A percentile compares a stretch with the other conserved stretches of the same genome.
Evolutionary conservation across 139 green algal species (phyloP).

Genomic region (Gonium pectorale): DNA sequence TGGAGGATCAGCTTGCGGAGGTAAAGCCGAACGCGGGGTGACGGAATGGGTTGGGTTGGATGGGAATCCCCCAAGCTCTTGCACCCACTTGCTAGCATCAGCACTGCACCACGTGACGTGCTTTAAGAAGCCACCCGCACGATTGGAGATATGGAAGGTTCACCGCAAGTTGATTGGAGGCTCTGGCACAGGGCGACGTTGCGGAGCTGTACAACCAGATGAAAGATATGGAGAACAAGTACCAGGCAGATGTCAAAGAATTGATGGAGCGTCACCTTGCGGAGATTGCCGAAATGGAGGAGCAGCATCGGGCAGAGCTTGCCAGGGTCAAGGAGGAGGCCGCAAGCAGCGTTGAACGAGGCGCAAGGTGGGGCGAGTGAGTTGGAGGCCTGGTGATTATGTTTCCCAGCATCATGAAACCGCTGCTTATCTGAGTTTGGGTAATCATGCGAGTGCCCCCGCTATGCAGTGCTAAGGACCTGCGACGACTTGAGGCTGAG

Average conservation of each 20-base stretch:
- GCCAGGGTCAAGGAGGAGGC: constrained; percentile 1
- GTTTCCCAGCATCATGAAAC: too few species aligned
- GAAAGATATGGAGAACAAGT: constrained; percentile 38
- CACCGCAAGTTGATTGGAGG: too few species aligned
- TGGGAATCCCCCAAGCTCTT: constrained; percentile 41
- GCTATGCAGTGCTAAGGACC: not conserved
- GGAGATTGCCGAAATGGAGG: constrained; percentile 50
- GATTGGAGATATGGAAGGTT: too few species aligned
- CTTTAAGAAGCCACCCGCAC: too few species aligned
- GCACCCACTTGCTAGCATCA: not conserved
- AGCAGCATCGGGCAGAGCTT: constrained; percentile 20
- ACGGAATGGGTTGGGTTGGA: not conserved
- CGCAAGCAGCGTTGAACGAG: not conserved
- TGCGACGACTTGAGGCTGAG: not conserved
- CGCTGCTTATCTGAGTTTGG: too few species aligned
- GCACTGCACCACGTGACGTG: too few species aligned
- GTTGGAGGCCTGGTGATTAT: too few species aligned
- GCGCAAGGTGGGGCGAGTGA: not conserved
- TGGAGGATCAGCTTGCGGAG: constrained; percentile 50
- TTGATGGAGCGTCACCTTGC: constrained; percentile 38
- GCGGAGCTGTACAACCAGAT: constrained; percentile 41
- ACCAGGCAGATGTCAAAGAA: constrained; percentile 35
- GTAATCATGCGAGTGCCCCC: too few species aligned
- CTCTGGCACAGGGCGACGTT: constrained; percentile 29
- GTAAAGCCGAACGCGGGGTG: not conserved